phyloP scores from a whole-genome alignment of 2,329 filamentous ascomycete genomes.

The Botryotinia calthae region DNA sequence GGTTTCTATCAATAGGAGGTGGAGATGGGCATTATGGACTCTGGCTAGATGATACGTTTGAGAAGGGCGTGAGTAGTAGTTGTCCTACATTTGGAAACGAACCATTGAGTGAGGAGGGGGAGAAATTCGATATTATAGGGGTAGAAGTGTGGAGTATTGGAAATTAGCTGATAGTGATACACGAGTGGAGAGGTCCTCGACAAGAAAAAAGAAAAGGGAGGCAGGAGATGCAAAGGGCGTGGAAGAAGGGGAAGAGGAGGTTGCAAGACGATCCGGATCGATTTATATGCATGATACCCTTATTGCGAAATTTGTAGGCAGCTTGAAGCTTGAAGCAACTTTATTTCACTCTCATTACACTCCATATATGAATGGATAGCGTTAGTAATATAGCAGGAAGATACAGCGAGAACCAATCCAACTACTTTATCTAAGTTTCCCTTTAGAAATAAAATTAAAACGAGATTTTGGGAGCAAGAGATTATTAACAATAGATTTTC shows the following conservation, averaged over 20 bases:
- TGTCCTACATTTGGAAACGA: slow-evolving; percentile 96
- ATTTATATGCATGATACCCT: slow-evolving; percentile 20
- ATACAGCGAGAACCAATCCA: neutral
- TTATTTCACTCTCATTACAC: neutral
- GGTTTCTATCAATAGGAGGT: slow-evolving; percentile 83
- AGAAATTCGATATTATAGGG: slow-evolving; percentile 86
- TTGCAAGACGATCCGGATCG: neutral
- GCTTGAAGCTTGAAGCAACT: neutral
- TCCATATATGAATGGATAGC: neutral
- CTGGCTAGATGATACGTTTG: slow-evolving; percentile 85
- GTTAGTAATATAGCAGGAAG: neutral
- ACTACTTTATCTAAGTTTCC: neutral
- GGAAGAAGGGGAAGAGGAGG: neutral
- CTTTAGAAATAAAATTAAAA: neutral
- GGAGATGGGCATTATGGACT: slow-evolving; percentile 88
- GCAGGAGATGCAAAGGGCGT: neutral
- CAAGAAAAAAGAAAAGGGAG: neutral
- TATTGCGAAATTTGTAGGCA: slow-evolving; percentile 16
- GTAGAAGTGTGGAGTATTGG: slow-evolving; percentile 95
- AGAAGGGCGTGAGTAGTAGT: slow-evolving; percentile 76
- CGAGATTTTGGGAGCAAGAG: neutral
- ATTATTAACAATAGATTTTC: neutral
- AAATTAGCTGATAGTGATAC: slow-evolving; percentile 23
- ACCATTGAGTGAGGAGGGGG: slow-evolving; percentile 85
- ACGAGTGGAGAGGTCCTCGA: too few relatives aligned